These are phyloP conservation scores for Ephemerocybe angulata DNA, from an alignment of 768 basidiomycete genomes.

Conservation along the genomic window DNA sequence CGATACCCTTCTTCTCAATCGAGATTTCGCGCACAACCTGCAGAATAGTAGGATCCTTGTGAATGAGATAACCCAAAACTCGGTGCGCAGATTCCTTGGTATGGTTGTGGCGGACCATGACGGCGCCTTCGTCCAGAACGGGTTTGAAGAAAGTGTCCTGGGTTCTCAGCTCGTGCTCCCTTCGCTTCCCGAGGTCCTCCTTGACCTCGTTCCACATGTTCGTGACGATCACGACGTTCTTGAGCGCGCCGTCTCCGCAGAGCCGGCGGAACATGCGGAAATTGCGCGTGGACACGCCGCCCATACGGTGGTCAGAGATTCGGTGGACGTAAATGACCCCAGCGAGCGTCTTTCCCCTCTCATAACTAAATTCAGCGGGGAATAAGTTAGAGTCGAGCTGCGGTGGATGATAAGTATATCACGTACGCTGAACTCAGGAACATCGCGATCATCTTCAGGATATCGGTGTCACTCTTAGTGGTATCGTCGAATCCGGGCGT, in stretches of 20 bases:
- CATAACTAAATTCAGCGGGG: slow-evolving; percentile 19
- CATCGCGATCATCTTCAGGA: slow-evolving; percentile 47
- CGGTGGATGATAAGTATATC: not conserved
- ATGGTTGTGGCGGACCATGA: slow-evolving; percentile 37
- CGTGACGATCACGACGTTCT: slow-evolving; percentile 46
- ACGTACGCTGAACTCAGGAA: slow-evolving; percentile 33
- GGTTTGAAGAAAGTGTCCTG: slow-evolving; percentile 43
- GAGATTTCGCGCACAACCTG: slow-evolving; percentile 57
- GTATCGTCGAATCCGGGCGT: slow-evolving; percentile 63
- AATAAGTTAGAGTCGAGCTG: not conserved
- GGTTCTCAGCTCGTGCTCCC: slow-evolving; percentile 39
- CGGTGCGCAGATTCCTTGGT: slow-evolving; percentile 35
- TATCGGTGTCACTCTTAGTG: slow-evolving; percentile 41
- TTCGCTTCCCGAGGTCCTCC: slow-evolving; percentile 28
- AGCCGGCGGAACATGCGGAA: slow-evolving; percentile 45
- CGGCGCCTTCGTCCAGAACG: slow-evolving; percentile 43
- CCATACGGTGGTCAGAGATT: slow-evolving; percentile 41
- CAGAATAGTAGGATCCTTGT: slow-evolving; percentile 38
- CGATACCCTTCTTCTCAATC: slow-evolving; percentile 43
- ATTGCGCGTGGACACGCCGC: slow-evolving; percentile 40
- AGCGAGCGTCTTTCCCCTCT: slow-evolving; percentile 37
- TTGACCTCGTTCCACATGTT: slow-evolving; percentile 44
- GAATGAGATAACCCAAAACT: slow-evolving; percentile 41
- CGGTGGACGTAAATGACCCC: slow-evolving; percentile 53
- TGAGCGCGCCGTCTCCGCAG: slow-evolving; percentile 44